Base-by-base conservation (phyloP, 2,329 filamentous ascomycete species). In the Rhytidhysteron rufulum region DNA sequence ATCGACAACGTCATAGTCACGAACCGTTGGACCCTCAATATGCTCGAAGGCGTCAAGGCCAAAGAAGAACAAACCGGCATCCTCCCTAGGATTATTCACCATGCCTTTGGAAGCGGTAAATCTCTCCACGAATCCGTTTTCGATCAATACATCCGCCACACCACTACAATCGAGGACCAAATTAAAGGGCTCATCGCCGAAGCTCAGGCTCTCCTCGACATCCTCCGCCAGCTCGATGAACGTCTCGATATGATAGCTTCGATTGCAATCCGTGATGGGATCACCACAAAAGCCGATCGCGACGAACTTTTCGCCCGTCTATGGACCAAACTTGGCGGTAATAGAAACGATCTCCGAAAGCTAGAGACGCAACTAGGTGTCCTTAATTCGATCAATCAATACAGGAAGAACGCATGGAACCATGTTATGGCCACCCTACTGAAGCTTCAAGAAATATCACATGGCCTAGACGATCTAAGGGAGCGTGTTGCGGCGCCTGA, bases 141-240 rank as follows among this genome's bases (percentile, higher is more conserved):
- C 27, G 79, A 88, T 45, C 83, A 86, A 57, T 93, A 91, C 60
- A 73, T 89, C 17, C 75, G 81, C 40, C 86, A 91, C 65, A 85
- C 85, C 1, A 68, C 73, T 17, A 73, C 81, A 11, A 79, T 90
- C 9, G 83, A 84, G 44, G 81, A 84, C 31, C 81, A 85, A 54
- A 86, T 91, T 46, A 66, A 71, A 3, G 63, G 64, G 15, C 75
- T 94, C 11, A 86, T 93, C 45, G 58, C 77, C 34, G 82, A 88
- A 59, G 86, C 86, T 0, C 78, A 86, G 48, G 77, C 77, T 1
- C 75, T 91, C 7, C 72, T 89, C 6, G 64, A 71, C 10, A 73
- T 85, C 2, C 77, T 94, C 2, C 71, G 78, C 17, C 78, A 78
- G 44, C 78, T 88, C 1, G 86, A 90, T 58, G 76, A 80, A 45